phyloP scores from a whole-genome alignment of 2,329 filamentous ascomycete species.

The Aspergillus sclerotialis region DNA sequence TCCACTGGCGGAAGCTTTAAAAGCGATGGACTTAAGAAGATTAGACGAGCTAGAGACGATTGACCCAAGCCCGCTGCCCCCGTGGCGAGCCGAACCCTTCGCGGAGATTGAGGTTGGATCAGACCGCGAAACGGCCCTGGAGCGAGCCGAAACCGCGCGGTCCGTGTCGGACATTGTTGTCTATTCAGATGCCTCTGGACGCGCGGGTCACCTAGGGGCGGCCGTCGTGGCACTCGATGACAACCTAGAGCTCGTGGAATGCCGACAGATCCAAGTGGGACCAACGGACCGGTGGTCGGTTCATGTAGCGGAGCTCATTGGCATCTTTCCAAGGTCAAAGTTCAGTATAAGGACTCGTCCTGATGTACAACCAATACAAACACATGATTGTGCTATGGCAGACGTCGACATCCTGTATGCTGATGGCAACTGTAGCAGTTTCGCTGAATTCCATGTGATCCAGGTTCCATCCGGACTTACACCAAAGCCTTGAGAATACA shows the following conservation, averaged over 20 bases:
- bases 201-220: conserved; percentile 5
- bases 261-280: conserved; percentile 7
- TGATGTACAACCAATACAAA: too few relatives aligned
- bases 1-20: conserved; percentile 6
- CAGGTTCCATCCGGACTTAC: too few relatives aligned
- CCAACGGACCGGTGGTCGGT: conserved; percentile 9
- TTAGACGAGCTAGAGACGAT: conserved; percentile 10
- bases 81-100: conserved; percentile 12
- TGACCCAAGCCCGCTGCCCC: conserved; percentile 3
- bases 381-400: too few relatives aligned
- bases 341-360: too few relatives aligned
- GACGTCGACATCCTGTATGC: too few relatives aligned
- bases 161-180: background rate
- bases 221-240: conserved; percentile 7
- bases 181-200: conserved; percentile 8
- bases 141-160: background rate
- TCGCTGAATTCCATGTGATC: too few relatives aligned
- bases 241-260: conserved; percentile 5
- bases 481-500: too few relatives aligned
- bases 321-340: too few relatives aligned
- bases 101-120: conserved; percentile 2
- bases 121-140: conserved; percentile 3
- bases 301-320: conserved; percentile 10
- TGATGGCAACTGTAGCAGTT: too few relatives aligned
- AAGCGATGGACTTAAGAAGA: conserved; percentile 11